These are phyloP conservation scores for Cystofilobasidium bisporidii DNA, from an alignment of 768 basidiomycete species.

Conservation along the genomic window DNA sequence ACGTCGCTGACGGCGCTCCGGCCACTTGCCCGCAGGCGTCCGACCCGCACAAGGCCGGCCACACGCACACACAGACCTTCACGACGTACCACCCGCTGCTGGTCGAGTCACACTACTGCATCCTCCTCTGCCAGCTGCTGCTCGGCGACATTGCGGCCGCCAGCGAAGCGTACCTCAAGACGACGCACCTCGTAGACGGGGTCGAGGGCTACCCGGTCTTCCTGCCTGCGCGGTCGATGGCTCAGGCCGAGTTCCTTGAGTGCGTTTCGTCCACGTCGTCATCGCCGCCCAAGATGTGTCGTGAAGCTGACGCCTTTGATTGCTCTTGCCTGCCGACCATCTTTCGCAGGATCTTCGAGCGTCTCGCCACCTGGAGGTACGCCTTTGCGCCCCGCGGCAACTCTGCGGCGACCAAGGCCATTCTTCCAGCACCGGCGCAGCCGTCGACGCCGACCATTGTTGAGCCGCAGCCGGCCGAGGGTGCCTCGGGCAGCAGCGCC, in stretches of 20 bases:
- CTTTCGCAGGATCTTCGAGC: background rate
- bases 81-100: conserved; percentile 85
- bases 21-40: no score
- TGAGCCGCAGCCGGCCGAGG: background rate
- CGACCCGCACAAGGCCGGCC: background rate
- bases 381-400: background rate
- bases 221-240: conserved; percentile 75
- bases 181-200: conserved; percentile 57
- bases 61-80: conserved; percentile 44
- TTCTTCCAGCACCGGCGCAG: background rate
- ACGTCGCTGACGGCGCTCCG: no score
- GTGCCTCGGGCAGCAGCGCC: background rate
- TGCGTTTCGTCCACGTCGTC: no score
- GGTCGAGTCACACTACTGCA: conserved; percentile 73
- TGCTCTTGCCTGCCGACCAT: background rate
- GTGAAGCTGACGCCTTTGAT: background rate
- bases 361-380: background rate
- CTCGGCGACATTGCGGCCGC: conserved; percentile 61
- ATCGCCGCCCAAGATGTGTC: no score
- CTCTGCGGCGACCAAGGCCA: background rate
- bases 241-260: conserved; percentile 81
- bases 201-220: conserved; percentile 84
- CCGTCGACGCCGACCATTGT: background rate
- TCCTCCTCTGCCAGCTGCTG: conserved; percentile 65
- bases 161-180: conserved; percentile 56